Evolutionary conservation across 306 rosid genomes (phyloP), one percentile per base, ranked within the genome.

Genomic region (Amphicarpaea edgeworthii): DNA sequence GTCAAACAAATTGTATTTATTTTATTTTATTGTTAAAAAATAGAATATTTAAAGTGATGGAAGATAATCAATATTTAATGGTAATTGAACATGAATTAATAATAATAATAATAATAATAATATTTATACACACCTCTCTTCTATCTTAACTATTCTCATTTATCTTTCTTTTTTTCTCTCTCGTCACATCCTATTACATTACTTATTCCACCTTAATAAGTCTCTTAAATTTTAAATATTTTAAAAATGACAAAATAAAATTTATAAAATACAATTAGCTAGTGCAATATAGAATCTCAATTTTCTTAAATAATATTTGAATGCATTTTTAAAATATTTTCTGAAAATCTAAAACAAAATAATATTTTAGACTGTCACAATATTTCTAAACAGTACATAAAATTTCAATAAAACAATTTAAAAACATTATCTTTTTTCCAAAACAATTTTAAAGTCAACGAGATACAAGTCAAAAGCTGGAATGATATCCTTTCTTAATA

Each of bases 261-360:
- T 66, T 66, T 21, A 43, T 43, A 10, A 43, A 12, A 6, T 24
- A 14, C 38, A 42, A 43, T 43, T 2, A 23, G 43, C 6, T 12
- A 20, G 12, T 20, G 17, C 3, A 41, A 19, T 15, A 23, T 46
- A 24, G 58, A 53, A 26, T 47, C n/a, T 69, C 26, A 9, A 26
- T 68, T 45, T 10, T 65, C 4, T 23, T 8, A 63, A 63, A 64
- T 38, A 64, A 64, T 38, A 64, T 38, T 40, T 9, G 53, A 65
- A 41, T 65, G 3, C 21, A 6, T 1, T 60, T 40, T 20, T 10
- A 64, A 63, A 38, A 3, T 1, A 9, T 34, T 38, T 12, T 41
- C 8, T 1, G 8, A 63, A 63, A 63, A 63, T 30, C 16, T 10
- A 38, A 63, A 63, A 19, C 8, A 37, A 30, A 5, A 6, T n/a